phyloP scores from a whole-genome alignment of 2,329 filamentous ascomycete species.

The Neoarthrinium moseri region DNA sequence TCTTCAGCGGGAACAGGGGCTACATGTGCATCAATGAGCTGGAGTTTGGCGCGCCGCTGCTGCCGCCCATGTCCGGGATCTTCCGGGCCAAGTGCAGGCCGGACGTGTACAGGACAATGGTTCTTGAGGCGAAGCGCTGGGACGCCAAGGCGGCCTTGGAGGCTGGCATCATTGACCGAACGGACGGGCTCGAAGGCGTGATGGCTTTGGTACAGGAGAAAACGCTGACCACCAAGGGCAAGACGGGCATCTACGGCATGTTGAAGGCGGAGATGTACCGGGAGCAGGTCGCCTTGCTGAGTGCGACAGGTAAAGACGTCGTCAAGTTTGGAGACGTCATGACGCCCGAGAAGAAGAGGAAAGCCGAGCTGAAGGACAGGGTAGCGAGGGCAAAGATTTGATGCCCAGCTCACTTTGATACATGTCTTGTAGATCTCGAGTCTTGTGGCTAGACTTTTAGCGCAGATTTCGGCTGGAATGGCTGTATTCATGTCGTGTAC shows the following conservation, averaged over 20 bases:
- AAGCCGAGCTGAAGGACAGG: slow-evolving; percentile 42
- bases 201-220: slow-evolving; percentile 35
- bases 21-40: slow-evolving; percentile 81
- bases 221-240: slow-evolving; percentile 59
- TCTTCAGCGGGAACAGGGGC: slow-evolving; percentile 66
- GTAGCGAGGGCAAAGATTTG: slow-evolving; percentile 46
- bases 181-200: slow-evolving; percentile 40
- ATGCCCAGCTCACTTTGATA: no score
- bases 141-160: slow-evolving; percentile 61
- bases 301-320: slow-evolving; percentile 27
- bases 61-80: slow-evolving; percentile 70
- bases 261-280: slow-evolving; percentile 77
- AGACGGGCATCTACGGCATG: slow-evolving; percentile 65
- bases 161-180: slow-evolving; percentile 65
- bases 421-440: no score
- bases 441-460: no score
- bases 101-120: slow-evolving; percentile 59
- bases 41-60: slow-evolving; percentile 74
- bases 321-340: slow-evolving; percentile 33
- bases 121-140: slow-evolving; percentile 73
- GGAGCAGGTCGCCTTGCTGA: slow-evolving; percentile 60
- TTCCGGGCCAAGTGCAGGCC: slow-evolving; percentile 68
- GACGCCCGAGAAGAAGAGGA: slow-evolving; percentile 49
- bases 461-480: no score
- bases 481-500: no score